Evolutionary conservation across 1,139 yeast genomes (phyloP).

Genomic region (Geotrichum cucujoidarum): DNA sequence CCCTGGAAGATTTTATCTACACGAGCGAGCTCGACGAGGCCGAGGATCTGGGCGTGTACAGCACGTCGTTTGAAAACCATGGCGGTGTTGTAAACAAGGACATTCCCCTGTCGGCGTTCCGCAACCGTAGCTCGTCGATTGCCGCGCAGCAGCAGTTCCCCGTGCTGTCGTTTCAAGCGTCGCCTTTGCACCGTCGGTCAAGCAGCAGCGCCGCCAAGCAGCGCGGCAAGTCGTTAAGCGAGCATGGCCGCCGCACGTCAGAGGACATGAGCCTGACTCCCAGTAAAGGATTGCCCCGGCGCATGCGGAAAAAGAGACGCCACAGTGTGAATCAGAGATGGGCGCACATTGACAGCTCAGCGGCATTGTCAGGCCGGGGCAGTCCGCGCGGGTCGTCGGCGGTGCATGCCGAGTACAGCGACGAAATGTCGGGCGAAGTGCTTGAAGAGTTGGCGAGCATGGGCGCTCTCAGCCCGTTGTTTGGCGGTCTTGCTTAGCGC

Average conservation of each 20-base stretch:
- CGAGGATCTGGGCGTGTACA: conserved; percentile 43
- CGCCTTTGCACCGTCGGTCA: background rate
- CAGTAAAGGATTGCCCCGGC: background rate
- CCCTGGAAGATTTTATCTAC: conserved; percentile 78
- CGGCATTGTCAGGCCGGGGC: background rate
- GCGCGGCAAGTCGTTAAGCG: background rate
- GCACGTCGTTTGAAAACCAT: conserved; percentile 28
- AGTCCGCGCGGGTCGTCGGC: background rate
- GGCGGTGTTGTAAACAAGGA: conserved; percentile 40
- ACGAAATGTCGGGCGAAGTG: conserved; percentile 23
- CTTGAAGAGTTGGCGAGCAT: conserved; percentile 37
- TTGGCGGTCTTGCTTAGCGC: conserved; percentile 29
- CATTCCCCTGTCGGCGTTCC: conserved; percentile 80
- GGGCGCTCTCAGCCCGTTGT: conserved; percentile 37
- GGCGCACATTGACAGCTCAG: background rate
- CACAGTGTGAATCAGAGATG: background rate
- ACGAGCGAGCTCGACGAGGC: conserved; percentile 84
- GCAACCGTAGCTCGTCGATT: background rate
- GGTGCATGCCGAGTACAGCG: background rate
- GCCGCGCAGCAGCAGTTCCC: background rate
- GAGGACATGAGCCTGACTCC: background rate
- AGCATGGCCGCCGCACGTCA: background rate
- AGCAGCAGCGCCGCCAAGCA: background rate
- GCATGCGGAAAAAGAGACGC: background rate
- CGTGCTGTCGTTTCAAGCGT: background rate